Evolutionary conservation across 1,284 basidiomycete genomes (phyloP).

Genomic region (Rhodotorula sp.): DNA sequence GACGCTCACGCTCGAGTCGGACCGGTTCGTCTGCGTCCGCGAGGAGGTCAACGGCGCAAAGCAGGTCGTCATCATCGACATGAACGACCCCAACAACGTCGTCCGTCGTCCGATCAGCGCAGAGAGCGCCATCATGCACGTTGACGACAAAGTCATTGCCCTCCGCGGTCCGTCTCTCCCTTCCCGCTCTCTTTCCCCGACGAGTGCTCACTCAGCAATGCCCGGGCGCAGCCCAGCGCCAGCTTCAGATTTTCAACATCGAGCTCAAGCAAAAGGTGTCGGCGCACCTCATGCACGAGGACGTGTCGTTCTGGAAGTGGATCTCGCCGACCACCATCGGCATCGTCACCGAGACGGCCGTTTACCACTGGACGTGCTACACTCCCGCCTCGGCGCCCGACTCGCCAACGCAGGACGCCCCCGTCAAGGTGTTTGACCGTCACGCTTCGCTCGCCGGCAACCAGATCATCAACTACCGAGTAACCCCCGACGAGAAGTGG

Average conservation of each 20-base stretch:
- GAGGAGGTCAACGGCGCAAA: conserved; percentile 57
- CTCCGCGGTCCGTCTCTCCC: conserved; percentile 69
- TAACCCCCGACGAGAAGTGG: conserved; percentile 93
- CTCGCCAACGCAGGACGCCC: conserved; percentile 63
- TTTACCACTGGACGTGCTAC: conserved; percentile 58
- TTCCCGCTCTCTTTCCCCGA: neutral
- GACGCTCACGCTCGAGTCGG: conserved; percentile 92
- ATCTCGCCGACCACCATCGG: conserved; percentile 87
- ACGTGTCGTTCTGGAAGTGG: conserved; percentile 99
- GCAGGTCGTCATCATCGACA: conserved; percentile 96
- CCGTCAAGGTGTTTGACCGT: conserved; percentile 91
- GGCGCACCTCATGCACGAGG: conserved; percentile 90
- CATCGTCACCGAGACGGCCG: conserved; percentile 91
- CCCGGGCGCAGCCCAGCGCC: conserved; percentile 70
- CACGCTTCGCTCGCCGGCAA: conserved; percentile 90
- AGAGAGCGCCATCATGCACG: conserved; percentile 99
- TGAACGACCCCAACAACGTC: conserved; percentile 92
- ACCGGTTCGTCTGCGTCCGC: conserved; percentile 83
- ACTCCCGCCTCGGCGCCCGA: conserved; percentile 32
- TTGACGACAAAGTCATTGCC: conserved; percentile 93
- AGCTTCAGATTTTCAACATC: conserved; percentile 98
- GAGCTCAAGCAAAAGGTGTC: conserved; percentile 97
- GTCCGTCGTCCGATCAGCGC: conserved; percentile 93
- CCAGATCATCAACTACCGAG: conserved; percentile 98
- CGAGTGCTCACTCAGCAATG: neutral